A percentile compares a stretch with the other conserved stretches of the same genome.
Conservation (phyloP, 169 alveolate species). For the Plasmodium adleri region DNA sequence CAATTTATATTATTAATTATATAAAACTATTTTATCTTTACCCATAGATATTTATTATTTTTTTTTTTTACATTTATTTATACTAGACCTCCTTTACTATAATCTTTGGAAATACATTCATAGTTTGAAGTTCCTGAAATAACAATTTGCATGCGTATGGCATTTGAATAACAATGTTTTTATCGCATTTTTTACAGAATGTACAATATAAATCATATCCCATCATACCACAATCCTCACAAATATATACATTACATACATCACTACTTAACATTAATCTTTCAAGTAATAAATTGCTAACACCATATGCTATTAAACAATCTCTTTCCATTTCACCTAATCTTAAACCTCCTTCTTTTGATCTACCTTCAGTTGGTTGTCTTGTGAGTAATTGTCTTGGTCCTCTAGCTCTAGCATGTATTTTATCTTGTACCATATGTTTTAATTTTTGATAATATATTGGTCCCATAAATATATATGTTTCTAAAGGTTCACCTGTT, state of each 20-base stretch:
- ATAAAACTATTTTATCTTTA: too few relatives aligned
- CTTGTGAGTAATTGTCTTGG: slow-evolving; percentile 98
- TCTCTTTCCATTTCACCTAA: slow-evolving; percentile 99
- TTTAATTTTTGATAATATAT: slow-evolving; percentile 98
- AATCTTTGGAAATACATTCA: slow-evolving; percentile 91
- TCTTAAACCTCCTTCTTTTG: slow-evolving; percentile 99
- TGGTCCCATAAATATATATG: slow-evolving; percentile 98
- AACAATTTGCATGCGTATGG: slow-evolving; percentile 96
- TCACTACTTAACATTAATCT: slow-evolving; percentile 98
- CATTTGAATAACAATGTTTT: slow-evolving; percentile 86
- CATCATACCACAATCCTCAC: slow-evolving; percentile 96
- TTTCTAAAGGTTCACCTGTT: slow-evolving; percentile 98
- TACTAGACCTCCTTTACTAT: slow-evolving; percentile 67
- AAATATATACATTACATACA: slow-evolving; percentile 95
- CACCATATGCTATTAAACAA: slow-evolving; percentile 99
- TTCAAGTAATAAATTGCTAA: slow-evolving; percentile 96
- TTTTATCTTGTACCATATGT: slow-evolving; percentile 99
- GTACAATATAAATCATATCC: slow-evolving; percentile 96
- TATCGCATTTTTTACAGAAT: slow-evolving; percentile 91
- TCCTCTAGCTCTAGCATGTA: slow-evolving; percentile 99
- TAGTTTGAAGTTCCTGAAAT: slow-evolving; percentile 93
- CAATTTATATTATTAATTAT: too few relatives aligned
- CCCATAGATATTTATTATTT: not conserved
- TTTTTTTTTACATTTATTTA: not conserved
- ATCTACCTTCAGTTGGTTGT: slow-evolving; percentile 99